A percentile compares a stretch with the other conserved stretches of the same genome.
phyloP scores from a whole-genome alignment of 1,139 yeast species.

The Hemisphaericaspora xylanilytica region DNA sequence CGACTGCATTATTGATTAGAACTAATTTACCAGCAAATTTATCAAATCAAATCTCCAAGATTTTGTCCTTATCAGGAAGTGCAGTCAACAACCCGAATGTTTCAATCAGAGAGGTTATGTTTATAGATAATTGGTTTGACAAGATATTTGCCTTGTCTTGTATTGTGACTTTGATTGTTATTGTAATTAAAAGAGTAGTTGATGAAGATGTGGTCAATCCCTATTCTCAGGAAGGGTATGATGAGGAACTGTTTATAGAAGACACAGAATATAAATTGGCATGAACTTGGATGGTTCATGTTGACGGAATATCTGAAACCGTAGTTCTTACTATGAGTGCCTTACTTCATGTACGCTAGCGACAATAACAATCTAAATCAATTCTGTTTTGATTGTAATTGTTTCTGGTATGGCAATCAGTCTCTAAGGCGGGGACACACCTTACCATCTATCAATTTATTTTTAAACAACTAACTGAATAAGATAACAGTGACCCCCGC shows the following conservation, averaged over 20 bases:
- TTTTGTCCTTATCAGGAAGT: conserved; percentile 41
- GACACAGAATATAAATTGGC: conserved; percentile 12
- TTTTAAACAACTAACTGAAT: no score
- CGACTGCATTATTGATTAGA: conserved; percentile 75
- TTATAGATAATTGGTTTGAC: conserved; percentile 82
- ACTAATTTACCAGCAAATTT: conserved; percentile 69
- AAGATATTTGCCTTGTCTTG: conserved; percentile 63
- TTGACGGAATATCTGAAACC: no score
- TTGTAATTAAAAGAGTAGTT: conserved; percentile 25
- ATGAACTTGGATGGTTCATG: conserved; percentile 1
- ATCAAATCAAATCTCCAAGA: conserved; percentile 47
- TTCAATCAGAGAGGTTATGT: conserved; percentile 44
- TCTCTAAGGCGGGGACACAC: no score
- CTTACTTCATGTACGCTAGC: no score
- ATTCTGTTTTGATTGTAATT: no score
- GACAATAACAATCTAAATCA: no score
- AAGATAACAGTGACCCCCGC: no score
- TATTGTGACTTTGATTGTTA: conserved; percentile 48
- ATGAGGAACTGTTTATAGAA: conserved; percentile 28
- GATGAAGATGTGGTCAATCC: conserved; percentile 18
- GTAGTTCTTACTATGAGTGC: no score
- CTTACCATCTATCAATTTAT: no score
- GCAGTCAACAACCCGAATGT: conserved; percentile 20
- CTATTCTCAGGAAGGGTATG: conserved; percentile 19
- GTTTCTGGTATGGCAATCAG: no score